Evolutionary conservation across 768 basidiomycete genomes (phyloP).

Genomic region (Mycena rosella): DNA sequence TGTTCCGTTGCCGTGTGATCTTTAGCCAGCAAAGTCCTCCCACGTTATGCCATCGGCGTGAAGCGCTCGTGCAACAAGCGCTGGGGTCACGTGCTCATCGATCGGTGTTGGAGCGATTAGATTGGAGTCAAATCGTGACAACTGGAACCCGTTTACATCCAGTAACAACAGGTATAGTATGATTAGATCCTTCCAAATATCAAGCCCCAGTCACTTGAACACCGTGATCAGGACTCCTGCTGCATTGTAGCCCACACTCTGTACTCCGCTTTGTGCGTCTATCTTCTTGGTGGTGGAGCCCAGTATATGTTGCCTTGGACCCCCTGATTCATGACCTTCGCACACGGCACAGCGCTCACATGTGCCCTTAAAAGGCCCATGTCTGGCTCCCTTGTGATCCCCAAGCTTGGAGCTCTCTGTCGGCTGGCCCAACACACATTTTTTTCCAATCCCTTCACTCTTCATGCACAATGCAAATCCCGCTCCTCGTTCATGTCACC

Average conservation of each 20-base stretch:
- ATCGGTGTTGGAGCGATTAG: no score
- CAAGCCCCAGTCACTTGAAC: not conserved
- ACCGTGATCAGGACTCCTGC: not conserved
- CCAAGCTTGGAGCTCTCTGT: slow-evolving; percentile 23
- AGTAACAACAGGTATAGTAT: no score
- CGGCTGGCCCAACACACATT: slow-evolving; percentile 21
- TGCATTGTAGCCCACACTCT: not conserved
- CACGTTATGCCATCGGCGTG: no score
- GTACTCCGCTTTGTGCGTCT: not conserved
- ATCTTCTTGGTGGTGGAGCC: not conserved
- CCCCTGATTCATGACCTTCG: not conserved
- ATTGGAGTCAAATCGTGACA: no score
- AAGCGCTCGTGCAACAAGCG: no score
- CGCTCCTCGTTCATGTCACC: slow-evolving; percentile 8
- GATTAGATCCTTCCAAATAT: no score
- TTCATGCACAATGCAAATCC: not conserved
- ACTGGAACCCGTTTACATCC: no score
- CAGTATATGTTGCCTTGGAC: not conserved
- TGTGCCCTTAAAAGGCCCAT: not conserved
- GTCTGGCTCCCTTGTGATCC: not conserved
- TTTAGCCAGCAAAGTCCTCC: no score
- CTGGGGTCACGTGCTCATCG: no score
- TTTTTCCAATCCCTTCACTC: not conserved
- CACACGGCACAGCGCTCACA: not conserved
- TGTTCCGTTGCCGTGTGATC: no score